Conservation (phyloP, 176 grass and related monocot genomes). For the Phragmites australis region DNA sequence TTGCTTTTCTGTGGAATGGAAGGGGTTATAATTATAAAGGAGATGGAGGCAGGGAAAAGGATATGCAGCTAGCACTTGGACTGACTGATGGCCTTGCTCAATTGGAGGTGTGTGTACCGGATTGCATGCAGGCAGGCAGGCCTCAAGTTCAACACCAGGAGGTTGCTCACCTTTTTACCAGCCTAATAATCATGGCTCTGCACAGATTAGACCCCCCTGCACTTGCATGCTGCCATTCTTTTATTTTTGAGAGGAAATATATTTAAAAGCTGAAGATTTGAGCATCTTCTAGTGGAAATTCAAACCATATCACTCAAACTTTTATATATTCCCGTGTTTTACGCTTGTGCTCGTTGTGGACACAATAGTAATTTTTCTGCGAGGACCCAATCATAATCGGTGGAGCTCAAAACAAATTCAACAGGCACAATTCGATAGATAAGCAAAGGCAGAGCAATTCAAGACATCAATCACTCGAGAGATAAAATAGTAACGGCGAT, state of each 20-base stretch:
- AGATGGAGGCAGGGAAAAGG: constrained; percentile 25
- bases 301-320: background rate
- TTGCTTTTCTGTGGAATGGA: constrained; percentile 36
- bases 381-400: background rate
- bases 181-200: constrained; percentile 18
- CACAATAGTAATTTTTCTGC: no score
- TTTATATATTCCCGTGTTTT: background rate
- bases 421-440: background rate
- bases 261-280: background rate
- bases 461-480: background rate
- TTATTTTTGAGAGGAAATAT: no score
- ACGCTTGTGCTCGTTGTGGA: background rate
- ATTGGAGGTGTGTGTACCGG: background rate
- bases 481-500: background rate
- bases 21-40: constrained; percentile 40
- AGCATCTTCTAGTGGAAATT: constrained; percentile 12
- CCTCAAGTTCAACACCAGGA: background rate
- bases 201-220: constrained; percentile 1
- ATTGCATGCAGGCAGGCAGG: constrained; percentile 36
- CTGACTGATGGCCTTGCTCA: background rate
- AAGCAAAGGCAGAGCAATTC: background rate
- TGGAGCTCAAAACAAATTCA: background rate
- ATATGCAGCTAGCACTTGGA: constrained; percentile 25
- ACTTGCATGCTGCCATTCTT: background rate
- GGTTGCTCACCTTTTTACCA: constrained; percentile 25